Conservation (phyloP, 441 rosid species). For the Populus trichocarpa region DNA sequence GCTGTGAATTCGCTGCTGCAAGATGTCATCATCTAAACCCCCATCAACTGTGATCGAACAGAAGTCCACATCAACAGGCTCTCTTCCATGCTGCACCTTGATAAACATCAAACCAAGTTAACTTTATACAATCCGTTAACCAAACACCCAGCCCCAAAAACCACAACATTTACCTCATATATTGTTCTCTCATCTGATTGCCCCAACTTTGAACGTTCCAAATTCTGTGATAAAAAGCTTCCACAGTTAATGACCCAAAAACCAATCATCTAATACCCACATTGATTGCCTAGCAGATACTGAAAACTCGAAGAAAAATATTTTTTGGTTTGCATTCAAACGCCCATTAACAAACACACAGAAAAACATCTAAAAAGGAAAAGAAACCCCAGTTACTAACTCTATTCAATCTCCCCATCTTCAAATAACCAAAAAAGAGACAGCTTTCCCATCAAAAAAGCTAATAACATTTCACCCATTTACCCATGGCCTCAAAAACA, state of each 20-base stretch:
- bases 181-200: slow-evolving; percentile 76
- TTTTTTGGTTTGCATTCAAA: background rate
- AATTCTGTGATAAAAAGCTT: slow-evolving; percentile 34
- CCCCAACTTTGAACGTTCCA: slow-evolving; percentile 58
- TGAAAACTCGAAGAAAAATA: background rate
- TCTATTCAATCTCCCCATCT: background rate
- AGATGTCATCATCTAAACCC: slow-evolving; percentile 43
- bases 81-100: slow-evolving; percentile 79
- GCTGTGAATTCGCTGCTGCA: slow-evolving; percentile 61
- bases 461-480: background rate
- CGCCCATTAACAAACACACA: background rate
- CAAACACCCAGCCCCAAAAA: background rate
- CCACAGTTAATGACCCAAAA: background rate
- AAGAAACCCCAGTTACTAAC: background rate
- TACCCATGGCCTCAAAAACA: background rate
- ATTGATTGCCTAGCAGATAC: background rate
- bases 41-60: slow-evolving; percentile 57
- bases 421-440: background rate
- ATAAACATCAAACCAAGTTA: slow-evolving; percentile 34
- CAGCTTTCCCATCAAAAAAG: background rate
- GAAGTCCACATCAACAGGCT: slow-evolving; percentile 52
- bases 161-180: slow-evolving; percentile 59
- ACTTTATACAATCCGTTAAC: slow-evolving; percentile 10
- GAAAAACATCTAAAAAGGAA: background rate
- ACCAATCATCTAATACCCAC: background rate